Evolutionary conservation across 2,329 filamentous ascomycete species (phyloP).

Genomic region (Capronia coronata): DNA sequence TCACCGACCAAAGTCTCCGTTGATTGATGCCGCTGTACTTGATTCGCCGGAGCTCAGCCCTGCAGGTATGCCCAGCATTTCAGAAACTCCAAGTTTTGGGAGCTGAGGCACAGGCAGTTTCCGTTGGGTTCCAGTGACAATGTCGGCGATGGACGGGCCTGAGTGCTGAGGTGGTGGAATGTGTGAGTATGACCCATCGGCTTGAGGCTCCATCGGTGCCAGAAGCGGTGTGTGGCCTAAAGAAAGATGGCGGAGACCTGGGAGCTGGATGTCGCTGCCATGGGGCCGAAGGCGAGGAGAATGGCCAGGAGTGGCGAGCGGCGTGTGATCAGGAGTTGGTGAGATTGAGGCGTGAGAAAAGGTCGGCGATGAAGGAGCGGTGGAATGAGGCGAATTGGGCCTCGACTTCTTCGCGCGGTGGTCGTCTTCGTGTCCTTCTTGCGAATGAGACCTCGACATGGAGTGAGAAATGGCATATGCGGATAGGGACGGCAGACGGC

Average conservation of each 20-base stretch:
- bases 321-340: constrained; percentile 95
- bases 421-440: constrained; percentile 66
- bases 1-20: constrained; percentile 48
- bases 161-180: constrained; percentile 48
- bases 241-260: constrained; percentile 70
- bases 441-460: constrained; percentile 67
- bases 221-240: constrained; percentile 61
- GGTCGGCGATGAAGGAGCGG: constrained; percentile 88
- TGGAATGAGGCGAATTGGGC: constrained; percentile 90
- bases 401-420: constrained; percentile 78
- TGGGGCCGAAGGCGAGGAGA: constrained; percentile 83
- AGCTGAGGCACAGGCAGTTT: constrained; percentile 87
- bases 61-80: constrained; percentile 63
- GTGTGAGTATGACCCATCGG: constrained; percentile 54
- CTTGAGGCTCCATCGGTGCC: constrained; percentile 63
- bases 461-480: constrained; percentile 69
- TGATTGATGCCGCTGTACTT: constrained; percentile 69
- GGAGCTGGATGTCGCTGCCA: constrained; percentile 69
- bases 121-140: constrained; percentile 84
- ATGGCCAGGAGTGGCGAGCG: constrained; percentile 91
- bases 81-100: constrained; percentile 79
- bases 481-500: constrained; percentile 67
- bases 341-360: constrained; percentile 95
- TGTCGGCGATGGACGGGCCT: constrained; percentile 81
- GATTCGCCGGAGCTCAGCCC: constrained; percentile 69